phyloP scores from a whole-genome alignment of 2,329 filamentous ascomycete genomes.

The Nectriaceae sp. region DNA sequence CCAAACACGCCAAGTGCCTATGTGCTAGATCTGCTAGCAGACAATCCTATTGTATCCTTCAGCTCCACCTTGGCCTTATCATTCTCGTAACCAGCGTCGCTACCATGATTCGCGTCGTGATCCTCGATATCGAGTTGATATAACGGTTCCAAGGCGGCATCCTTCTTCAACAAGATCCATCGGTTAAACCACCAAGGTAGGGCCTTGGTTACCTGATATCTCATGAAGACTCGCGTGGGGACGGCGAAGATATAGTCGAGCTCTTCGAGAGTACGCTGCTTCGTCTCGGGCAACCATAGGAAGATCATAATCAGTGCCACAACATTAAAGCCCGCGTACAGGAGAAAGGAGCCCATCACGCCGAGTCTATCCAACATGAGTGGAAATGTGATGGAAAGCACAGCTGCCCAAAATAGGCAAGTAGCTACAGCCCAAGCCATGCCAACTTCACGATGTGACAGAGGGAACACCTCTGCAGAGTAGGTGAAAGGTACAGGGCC shows the following conservation, averaged over 20 bases:
- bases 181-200: constrained; percentile 63
- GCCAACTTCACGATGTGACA: constrained; percentile 70
- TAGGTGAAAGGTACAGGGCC: constrained; percentile 70
- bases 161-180: constrained; percentile 54
- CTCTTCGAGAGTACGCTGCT: constrained; percentile 54
- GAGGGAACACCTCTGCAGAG: constrained; percentile 69
- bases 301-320: constrained; percentile 58
- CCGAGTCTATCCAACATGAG: constrained; percentile 50
- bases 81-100: constrained; percentile 35
- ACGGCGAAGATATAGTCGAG: constrained; percentile 64
- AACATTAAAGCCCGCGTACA: constrained; percentile 59
- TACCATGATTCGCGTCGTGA: constrained; percentile 33
- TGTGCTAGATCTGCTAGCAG: constrained; percentile 10
- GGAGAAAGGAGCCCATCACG: constrained; percentile 52
- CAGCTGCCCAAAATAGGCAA: constrained; percentile 60
- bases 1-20: background rate
- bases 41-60: constrained; percentile 38
- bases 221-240: constrained; percentile 56
- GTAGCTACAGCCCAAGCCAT: constrained; percentile 72
- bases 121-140: constrained; percentile 42
- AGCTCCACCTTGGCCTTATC: constrained; percentile 42
- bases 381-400: constrained; percentile 66
- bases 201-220: constrained; percentile 57
- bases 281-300: constrained; percentile 60
- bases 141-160: constrained; percentile 42